phyloP scores from a whole-genome alignment of 2,329 filamentous ascomycete genomes.

The Metarhizium rileyi region DNA sequence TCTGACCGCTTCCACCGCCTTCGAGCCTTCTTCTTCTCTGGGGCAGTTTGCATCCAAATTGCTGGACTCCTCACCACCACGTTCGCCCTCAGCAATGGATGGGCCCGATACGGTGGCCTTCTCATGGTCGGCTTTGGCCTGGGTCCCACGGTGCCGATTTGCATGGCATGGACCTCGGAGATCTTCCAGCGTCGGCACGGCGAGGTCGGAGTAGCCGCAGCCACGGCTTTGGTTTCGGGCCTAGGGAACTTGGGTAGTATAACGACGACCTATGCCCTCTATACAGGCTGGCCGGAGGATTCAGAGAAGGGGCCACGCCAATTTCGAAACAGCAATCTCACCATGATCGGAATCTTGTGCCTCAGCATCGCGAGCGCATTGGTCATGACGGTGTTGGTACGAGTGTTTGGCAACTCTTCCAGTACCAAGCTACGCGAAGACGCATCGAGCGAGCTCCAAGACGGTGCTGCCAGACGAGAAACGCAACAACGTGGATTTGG shows the following conservation, averaged over 20 bases:
- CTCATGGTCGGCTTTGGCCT: conserved; percentile 84
- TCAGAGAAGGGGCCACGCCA: conserved; percentile 55
- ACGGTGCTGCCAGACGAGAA: conserved; percentile 53
- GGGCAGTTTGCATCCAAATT: conserved; percentile 69
- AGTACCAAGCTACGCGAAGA: conserved; percentile 36
- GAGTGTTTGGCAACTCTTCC: conserved; percentile 43
- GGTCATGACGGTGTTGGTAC: conserved; percentile 58
- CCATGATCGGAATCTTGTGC: conserved; percentile 78
- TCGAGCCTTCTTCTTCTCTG: conserved; percentile 72
- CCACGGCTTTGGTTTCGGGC: conserved; percentile 75
- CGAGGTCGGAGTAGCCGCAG: conserved; percentile 82
- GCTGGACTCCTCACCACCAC: conserved; percentile 70
- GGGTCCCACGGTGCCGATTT: conserved; percentile 82
- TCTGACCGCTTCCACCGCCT: conserved; percentile 78
- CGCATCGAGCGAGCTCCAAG: conserved; percentile 37
- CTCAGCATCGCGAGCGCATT: conserved; percentile 66
- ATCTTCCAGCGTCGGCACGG: conserved; percentile 85
- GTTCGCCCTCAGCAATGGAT: conserved; percentile 59
- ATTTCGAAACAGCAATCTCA: conserved; percentile 74
- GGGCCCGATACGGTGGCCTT: conserved; percentile 82
- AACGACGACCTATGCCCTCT: conserved; percentile 79
- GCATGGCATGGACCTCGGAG: conserved; percentile 88
- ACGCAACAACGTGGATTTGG: conserved; percentile 47
- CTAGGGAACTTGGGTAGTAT: conserved; percentile 81
- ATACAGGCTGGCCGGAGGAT: conserved; percentile 77